Evolutionary conservation across 2,329 filamentous ascomycete genomes (phyloP), one percentile per base, ranked within the genome.

Genomic region (Monosporascus cannonballus): DNA sequence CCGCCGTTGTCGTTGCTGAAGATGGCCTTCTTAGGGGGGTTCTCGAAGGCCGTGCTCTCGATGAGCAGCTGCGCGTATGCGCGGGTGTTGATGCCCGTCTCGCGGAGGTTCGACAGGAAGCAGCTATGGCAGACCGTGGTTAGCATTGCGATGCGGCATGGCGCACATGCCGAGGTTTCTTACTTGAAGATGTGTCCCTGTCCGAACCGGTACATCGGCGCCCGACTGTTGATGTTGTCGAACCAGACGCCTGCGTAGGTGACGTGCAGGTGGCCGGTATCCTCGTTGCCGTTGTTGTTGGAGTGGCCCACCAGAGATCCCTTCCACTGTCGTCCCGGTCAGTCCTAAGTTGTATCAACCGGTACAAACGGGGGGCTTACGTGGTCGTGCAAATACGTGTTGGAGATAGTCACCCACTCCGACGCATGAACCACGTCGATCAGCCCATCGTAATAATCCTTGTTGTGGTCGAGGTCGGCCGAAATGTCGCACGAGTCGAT

Each of bases 361-460:
- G 3, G 6, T 84, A 80, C 54, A 11, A 63, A 54, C 59, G 58
- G 46, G 54, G 57, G 58, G 22, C 60, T 63, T 51, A 58, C 54
- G 73, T 84, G 79, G 51, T 83, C 67, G 48, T 66, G 63, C 18
- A 67, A 51, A 42, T 61, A 59, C 3, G 64, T 70, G 68, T 69
- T 73, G 54, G 66, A 70, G 38, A 70, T 58, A 22, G 68, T 80
- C 51, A 81, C 66, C 61, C 70, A 83, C 69, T 84, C 79, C 2
- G 76, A 71, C 24, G 73, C 80, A 59, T 81, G 79, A 53, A 77
- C 82, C 41, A 82, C 69, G 55, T 85, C 81, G 39, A 80, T 66
- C 1, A 83, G 72, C n/a, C 80, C 80, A 52, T 84, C 81, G 63
- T 80, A 84, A 68, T 78, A 80, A 66, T 84, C 80, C 66, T 84